Conservation (phyloP, 306 rosid species). For the Argentina anserina region DNA sequence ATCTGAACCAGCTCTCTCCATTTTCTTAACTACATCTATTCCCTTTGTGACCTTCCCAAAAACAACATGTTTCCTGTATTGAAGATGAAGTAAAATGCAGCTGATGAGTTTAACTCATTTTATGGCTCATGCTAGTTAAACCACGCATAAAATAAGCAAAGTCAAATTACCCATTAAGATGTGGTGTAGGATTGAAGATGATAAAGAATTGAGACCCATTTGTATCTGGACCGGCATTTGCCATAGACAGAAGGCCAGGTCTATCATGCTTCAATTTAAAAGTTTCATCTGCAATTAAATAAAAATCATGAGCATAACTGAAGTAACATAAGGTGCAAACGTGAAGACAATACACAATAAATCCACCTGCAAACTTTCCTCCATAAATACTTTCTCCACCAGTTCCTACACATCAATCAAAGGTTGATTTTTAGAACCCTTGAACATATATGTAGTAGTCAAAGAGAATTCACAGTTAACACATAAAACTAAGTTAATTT, state of each 20-base stretch:
- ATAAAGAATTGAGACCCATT: conserved; percentile 98
- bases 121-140: not conserved
- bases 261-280: conserved; percentile 74
- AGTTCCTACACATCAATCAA: conserved; percentile 68
- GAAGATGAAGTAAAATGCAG: conserved; percentile 3
- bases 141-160: conserved; percentile 16
- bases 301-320: conserved; percentile 15
- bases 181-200: conserved; percentile 78
- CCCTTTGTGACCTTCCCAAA: conserved; percentile 87
- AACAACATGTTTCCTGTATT: conserved; percentile 86
- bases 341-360: conserved; percentile 16
- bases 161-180: conserved; percentile 76
- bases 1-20: conserved; percentile 70
- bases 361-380: conserved; percentile 86
- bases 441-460: conserved; percentile 27
- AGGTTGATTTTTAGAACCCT: conserved; percentile 35
- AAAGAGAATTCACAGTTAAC: conserved; percentile 25
- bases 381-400: conserved; percentile 99
- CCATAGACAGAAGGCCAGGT: conserved; percentile 93
- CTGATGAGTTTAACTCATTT: not conserved
- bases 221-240: conserved; percentile 90
- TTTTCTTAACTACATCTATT: conserved; percentile 66
- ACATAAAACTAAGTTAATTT: conserved; percentile 20
- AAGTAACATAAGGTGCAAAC: conserved; percentile 10
- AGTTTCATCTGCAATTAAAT: conserved; percentile 73